Conservation (phyloP, 208 protist species). For the Trypanosoma conorhini region DNA sequence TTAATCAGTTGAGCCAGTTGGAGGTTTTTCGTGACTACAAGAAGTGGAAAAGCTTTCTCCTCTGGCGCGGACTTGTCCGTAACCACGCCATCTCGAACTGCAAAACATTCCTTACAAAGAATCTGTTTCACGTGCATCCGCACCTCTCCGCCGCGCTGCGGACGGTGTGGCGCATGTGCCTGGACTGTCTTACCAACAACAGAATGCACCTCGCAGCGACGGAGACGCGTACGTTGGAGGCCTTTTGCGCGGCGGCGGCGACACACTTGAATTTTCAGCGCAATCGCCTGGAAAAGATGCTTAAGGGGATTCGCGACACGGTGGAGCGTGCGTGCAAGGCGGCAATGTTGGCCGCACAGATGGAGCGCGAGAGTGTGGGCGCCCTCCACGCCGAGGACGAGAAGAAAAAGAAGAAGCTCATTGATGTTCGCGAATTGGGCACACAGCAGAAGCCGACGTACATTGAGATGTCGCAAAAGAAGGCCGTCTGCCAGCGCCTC, state of each 20-base stretch:
- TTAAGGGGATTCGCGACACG: slow-evolving; percentile 80
- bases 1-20: slow-evolving; percentile 87
- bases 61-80: slow-evolving; percentile 92
- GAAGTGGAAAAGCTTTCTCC: slow-evolving; percentile 92
- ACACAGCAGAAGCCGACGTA: slow-evolving; percentile 91
- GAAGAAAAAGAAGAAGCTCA: slow-evolving; percentile 78
- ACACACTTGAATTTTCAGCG: slow-evolving; percentile 60
- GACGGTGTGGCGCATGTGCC: slow-evolving; percentile 75
- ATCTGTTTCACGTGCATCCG: slow-evolving; percentile 92
- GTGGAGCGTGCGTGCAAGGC: slow-evolving; percentile 92
- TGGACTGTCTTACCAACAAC: slow-evolving; percentile 65
- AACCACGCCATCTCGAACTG: slow-evolving; percentile 79
- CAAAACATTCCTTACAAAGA: slow-evolving; percentile 73
- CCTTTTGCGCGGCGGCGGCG: slow-evolving; percentile 52
- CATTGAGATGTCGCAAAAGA: slow-evolving; percentile 93
- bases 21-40: slow-evolving; percentile 94
- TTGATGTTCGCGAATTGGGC: slow-evolving; percentile 78
- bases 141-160: slow-evolving; percentile 80
- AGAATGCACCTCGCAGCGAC: slow-evolving; percentile 68
- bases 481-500: slow-evolving; percentile 89
- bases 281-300: slow-evolving; percentile 80
- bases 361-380: slow-evolving; percentile 76
- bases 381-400: slow-evolving; percentile 69
- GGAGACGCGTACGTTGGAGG: slow-evolving; percentile 80
- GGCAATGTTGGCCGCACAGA: slow-evolving; percentile 85